Conservation (phyloP, 306 rosid genomes). For the Ormosia emarginata region DNA sequence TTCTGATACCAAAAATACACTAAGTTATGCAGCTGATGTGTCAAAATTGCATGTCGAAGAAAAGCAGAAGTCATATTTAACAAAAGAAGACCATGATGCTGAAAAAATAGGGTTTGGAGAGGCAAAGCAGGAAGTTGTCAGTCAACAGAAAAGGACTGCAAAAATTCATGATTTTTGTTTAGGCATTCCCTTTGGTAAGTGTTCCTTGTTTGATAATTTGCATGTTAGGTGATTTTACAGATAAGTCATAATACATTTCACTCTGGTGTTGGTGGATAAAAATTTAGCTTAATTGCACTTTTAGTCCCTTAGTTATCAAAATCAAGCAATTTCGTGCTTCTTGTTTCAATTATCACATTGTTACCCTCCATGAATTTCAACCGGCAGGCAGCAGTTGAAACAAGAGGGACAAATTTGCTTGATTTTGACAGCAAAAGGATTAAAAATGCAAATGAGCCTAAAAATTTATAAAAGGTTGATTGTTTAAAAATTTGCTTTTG, state of each 20-base stretch:
- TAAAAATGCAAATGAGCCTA: background rate
- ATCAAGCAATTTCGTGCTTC: background rate
- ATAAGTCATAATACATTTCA: background rate
- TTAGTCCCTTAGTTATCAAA: background rate
- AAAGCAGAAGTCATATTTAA: slow-evolving; percentile 33
- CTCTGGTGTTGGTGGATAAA: background rate
- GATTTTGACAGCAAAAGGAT: background rate
- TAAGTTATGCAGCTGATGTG: slow-evolving; percentile 42
- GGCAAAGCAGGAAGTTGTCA: slow-evolving; percentile 26
- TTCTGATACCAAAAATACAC: slow-evolving; percentile 38
- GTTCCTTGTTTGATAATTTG: slow-evolving; percentile 19
- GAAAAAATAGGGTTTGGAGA: slow-evolving; percentile 36
- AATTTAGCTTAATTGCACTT: background rate
- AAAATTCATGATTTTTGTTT: slow-evolving; percentile 96
- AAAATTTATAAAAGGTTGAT: background rate
- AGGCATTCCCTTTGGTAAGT: slow-evolving; percentile 91
- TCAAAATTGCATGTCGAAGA: slow-evolving; percentile 37
- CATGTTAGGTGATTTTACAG: background rate
- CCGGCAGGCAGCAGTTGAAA: background rate
- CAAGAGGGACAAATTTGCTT: background rate
- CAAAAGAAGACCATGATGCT: slow-evolving; percentile 25
- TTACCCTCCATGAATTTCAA: background rate
- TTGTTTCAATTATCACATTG: background rate
- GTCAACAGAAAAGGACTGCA: slow-evolving; percentile 49
- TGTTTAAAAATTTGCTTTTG: background rate